Evolutionary conservation across 1,139 yeast genomes (phyloP), one percentile per base, ranked within the genome.

Genomic region (Diutina neorugosa): DNA sequence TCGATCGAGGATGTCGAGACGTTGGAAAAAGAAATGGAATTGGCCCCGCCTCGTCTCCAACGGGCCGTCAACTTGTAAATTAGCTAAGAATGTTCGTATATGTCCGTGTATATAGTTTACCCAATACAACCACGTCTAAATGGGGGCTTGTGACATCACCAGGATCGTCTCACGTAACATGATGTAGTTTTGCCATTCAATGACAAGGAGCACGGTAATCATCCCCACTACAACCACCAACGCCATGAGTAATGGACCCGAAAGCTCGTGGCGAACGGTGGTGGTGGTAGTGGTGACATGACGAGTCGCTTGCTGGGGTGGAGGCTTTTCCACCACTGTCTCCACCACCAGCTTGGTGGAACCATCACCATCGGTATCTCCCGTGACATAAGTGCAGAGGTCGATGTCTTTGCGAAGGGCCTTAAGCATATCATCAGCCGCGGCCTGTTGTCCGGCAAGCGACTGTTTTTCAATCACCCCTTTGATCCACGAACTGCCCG

Each of bases 1-100:
- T 84, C 90, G 1, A 76, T 89, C 50, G 95, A 88, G 58, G 81
- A 86, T 61, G 77, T 89, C 55, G 88, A 86, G 61, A 76, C 86
- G 56, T 68, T 83, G 52, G 86, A 82, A 27, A 27, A 46, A 16
- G 50, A 46, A 16, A 16, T 12, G 11, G 40, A 8, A n/a, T 4
- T 27, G 40, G 40, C 27, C 5, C 23, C 50, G 7, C 50, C 16
- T 8, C 40, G 14, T 18, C 21, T 18, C 6, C 21, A 42, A 20
- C 44, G 19, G 5, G 44, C 44, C 21, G 21, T 18, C 11, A 86
- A 84, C 65, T 87, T 88, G n/a, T 91, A 95, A 3, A 86, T 76
- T 11, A 31, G n/a, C n/a, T n/a, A n/a, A n/a, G 37, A 11, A 31
- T 11, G 37, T 11, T 31, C 25, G 43, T 18, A n/a, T n/a, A n/a